These are phyloP conservation scores for Entophlyctis luteolus DNA, from an alignment of 192 early-diverging fungal genomes.

Conservation along the genomic window DNA sequence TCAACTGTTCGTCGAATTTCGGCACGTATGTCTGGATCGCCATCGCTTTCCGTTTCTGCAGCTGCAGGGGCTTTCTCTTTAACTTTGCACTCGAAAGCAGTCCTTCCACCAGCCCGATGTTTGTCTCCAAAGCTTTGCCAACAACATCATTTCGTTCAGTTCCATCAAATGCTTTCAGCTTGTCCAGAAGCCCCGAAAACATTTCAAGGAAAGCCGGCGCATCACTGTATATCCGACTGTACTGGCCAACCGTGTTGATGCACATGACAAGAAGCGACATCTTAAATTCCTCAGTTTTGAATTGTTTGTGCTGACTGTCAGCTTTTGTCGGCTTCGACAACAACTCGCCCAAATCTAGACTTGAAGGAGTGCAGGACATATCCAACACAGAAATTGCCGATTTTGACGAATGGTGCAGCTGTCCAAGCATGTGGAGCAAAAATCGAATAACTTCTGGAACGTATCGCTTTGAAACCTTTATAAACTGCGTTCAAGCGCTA, in stretches of 20 bases:
- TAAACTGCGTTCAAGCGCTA: conserved; percentile 42
- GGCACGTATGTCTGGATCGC: conserved; percentile 83
- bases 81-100: conserved; percentile 18
- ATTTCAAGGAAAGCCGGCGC: conserved; percentile 29
- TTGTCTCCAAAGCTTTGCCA: background rate
- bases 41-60: conserved; percentile 83
- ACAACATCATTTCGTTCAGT: background rate
- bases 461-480: conserved; percentile 67
- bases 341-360: conserved; percentile 12
- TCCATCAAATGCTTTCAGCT: conserved; percentile 6
- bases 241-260: conserved; percentile 21
- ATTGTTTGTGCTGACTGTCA: background rate
- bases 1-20: conserved; percentile 77
- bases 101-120: conserved; percentile 12
- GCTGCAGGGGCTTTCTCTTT: conserved; percentile 63
- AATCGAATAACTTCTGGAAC: conserved; percentile 53
- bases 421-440: conserved; percentile 25
- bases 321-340: background rate
- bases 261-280: conserved; percentile 18
- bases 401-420: conserved; percentile 8
- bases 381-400: background rate
- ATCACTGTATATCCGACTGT: conserved; percentile 27
- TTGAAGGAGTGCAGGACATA: background rate
- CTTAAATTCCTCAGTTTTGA: conserved; percentile 14
- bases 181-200: conserved; percentile 24